Base-by-base conservation (phyloP, 2,329 filamentous ascomycete species). In the Sodiomyces alkalinus region DNA sequence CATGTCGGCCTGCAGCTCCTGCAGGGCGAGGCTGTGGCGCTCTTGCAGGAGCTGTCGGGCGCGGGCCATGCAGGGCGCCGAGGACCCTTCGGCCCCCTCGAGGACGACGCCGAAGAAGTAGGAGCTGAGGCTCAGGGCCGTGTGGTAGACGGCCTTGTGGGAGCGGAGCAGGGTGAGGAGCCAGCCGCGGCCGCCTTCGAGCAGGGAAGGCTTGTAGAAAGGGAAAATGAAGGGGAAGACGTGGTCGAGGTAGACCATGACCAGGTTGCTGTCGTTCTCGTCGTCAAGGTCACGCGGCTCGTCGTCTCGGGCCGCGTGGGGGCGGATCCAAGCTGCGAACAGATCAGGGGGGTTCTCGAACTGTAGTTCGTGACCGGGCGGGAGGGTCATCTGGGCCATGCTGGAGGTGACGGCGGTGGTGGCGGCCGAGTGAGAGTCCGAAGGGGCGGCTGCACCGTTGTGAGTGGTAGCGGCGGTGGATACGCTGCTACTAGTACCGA, bases 161-260 rank as follows among this genome's bases (percentile, higher is more conserved):
- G 57, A 61, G 31, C 66, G 56, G 7, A 75, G 52, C 22, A 70
- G 51, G 17, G 65, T 60, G 19, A 76, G 49, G 17, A 76, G 53
- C 72, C 71, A 77, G 16, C 64, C 60, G 27, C 65, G 60, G 10
- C 70, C 71, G n/a, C 67, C 63, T 31, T 65, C 53, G 4, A 67
- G 52, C 5, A 71, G 42, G 3, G 56, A 53, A 1, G 72, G 71
- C 3, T 59, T 59, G 45, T 75, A 76, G 42, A 74, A 68, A 3
- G 73, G 73, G 41, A 70, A 75, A 1, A 75, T 48, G 37, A 73
- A 68, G 2, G 72, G 70, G 35, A 75, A 63, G 13, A 74, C 56
- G 36, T 68, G 62, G 43, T 77, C 71, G 25, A 75, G 53, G 41
- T 74, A 76, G 32, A 68, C 58, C 60, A 70, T 68, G 32, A 66